Percentiles rank a stretch among this genome's conserved stretches.
These are phyloP conservation scores for Lanzia echinophila DNA, from an alignment of 2,329 filamentous ascomycete species.

Conservation along the genomic window DNA sequence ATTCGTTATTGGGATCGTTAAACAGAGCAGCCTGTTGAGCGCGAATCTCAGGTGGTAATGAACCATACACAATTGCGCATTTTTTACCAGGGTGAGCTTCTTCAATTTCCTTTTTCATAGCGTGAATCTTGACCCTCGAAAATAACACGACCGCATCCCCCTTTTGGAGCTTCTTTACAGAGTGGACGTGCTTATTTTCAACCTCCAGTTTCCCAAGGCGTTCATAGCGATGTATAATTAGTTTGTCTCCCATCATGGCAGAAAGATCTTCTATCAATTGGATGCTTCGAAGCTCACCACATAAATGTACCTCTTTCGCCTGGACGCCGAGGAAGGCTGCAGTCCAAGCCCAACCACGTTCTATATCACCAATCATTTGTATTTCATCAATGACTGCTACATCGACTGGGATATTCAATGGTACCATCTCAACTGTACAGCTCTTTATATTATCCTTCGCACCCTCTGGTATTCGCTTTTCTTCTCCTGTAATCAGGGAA, in stretches of 20 bases:
- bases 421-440: conserved; percentile 92
- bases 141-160: conserved; percentile 90
- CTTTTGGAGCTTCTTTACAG: conserved; percentile 64
- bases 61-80: conserved; percentile 90
- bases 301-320: conserved; percentile 86
- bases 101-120: conserved; percentile 73
- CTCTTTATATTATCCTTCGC: conserved; percentile 58
- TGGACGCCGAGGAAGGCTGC: conserved; percentile 80
- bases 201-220: conserved; percentile 72
- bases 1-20: conserved; percentile 92
- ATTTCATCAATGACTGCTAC: conserved; percentile 98
- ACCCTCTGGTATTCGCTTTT: conserved; percentile 62
- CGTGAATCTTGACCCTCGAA: conserved; percentile 73
- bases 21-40: conserved; percentile 88
- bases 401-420: conserved; percentile 47
- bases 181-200: conserved; percentile 51
- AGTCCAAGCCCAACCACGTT: conserved; percentile 92
- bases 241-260: conserved; percentile 71
- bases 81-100: conserved; percentile 60
- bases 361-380: conserved; percentile 80
- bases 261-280: conserved; percentile 72
- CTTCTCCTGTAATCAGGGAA: conserved; percentile 84
- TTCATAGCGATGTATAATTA: conserved; percentile 75
- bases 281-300: conserved; percentile 80
- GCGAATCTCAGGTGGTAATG: conserved; percentile 84